Base-by-base conservation (phyloP, 2,329 filamentous ascomycete species). In the Ceratocystis huliohia region DNA sequence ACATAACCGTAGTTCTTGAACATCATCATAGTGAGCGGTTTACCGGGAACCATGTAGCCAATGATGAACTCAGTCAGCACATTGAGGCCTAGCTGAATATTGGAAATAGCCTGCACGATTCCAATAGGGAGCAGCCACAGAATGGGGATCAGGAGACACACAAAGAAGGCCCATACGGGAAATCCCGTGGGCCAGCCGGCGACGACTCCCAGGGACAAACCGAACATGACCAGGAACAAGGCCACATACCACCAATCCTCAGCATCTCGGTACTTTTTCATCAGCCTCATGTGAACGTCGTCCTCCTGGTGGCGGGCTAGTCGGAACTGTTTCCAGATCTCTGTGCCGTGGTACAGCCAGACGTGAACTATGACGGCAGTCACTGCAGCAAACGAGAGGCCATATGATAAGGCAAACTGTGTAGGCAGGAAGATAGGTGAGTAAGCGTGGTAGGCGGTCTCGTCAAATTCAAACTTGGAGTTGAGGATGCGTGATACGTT, bases 1-100 rank as follows among this genome's bases (percentile, higher is more conserved):
- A 88, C 82, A 72, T 87, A 88, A 63, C 85, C 84, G 71, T 87
- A 89, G 69, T 85, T 88, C 75, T 89, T 89, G 78, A 89, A 89
- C 76, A 89, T 81, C 86, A 90, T 90, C 81, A 89, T 86, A 61
- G 86, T 86, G 68, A 89, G 78, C 1, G 87, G 87, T 2, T 81
- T 80, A 30, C 87, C 87, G 0, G 87, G 87, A 63, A 87, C 81
- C 79, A 89, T 86, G 74, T 89, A 89, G 5, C 87, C 87, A 68
- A 87, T 81, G 68, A 90, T 81, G 71, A 87, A 88, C 72, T 89
- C 86, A n/a, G 86, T 87, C 67, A 89, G 75, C 20, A 90, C 85
- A 70, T 88, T 88, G 25, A 89, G 78, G 3, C 85, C 85, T 3
- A 88, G 77, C 72, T 85, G 82, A 64, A 82, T 81, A 73, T 85